Base-by-base conservation (phyloP, 768 basidiomycete species). In the Exidia glandulosa region DNA sequence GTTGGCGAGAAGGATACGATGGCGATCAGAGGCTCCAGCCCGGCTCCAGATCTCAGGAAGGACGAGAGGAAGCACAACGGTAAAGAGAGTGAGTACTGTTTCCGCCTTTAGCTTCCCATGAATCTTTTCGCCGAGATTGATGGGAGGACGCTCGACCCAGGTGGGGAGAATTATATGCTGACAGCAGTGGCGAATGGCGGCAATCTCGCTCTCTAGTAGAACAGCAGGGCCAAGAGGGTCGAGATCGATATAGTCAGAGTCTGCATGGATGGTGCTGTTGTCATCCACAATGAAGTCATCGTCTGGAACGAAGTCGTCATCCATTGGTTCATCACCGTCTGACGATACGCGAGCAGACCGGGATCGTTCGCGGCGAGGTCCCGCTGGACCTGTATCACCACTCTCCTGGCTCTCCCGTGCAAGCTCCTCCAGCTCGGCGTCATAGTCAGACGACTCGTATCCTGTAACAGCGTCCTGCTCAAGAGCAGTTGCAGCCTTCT, bases 21-120 rank as follows among this genome's bases (percentile, higher is more conserved):
- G 12, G 13, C 30, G 27, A 5, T 27, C 12, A 12, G 27, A 25
- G 23, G 50, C 25, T 27, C 50, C 14, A 27, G 30, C 12, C 12
- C 10, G 2, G 3, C 23, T 3, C 71, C 71, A 73, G 14, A 72
- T 31, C 41, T 70, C 64, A 12, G 70, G 70, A 58, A 74, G 58
- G 30, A 70, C 63, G 2, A 74, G 59, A 1, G 70, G 70, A 25
- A 73, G 68, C n/a, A 71, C 66, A 2, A 59, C 59, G 10, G 63
- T 66, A 54, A 71, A 73, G 4, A 52, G 50, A 4, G 30, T 31
- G 3, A 52, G 50, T 13, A 12, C 10, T 3, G 13, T 25, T 4
- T 12, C 50, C 4, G 50, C 50, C 16, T 52, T 52, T 5, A 52
- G 30, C 30, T 19, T 29, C 3, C 50, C 50, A 27, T 52, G 50